A percentile compares a stretch with the other conserved stretches of the same genome.
phyloP scores from a whole-genome alignment of 805 yeast genomes.

The Allodekkera sacchari region DNA sequence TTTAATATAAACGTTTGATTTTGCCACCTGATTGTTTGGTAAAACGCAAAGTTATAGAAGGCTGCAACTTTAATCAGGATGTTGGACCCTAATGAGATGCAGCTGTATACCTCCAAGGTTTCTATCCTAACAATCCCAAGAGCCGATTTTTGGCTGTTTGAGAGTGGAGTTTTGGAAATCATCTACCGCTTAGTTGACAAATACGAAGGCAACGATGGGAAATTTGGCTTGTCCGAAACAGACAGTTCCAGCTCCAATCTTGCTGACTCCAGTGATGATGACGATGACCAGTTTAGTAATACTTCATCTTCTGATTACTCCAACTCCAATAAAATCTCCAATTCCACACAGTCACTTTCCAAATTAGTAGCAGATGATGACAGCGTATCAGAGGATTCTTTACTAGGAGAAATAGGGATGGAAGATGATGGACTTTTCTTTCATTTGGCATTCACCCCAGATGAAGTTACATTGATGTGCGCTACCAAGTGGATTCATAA shows the following conservation, averaged over 20 bases:
- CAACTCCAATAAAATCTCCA: not conserved
- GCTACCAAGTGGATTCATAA: constrained; percentile 29
- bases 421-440: constrained; percentile 39
- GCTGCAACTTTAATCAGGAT: too few species aligned
- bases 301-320: too few species aligned
- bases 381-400: too few species aligned
- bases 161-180: constrained; percentile 41
- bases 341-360: too few species aligned
- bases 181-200: constrained; percentile 29
- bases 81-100: constrained; percentile 27
- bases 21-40: not conserved
- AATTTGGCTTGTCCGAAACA: too few species aligned
- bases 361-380: too few species aligned
- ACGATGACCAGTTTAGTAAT: not conserved
- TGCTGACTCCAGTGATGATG: not conserved
- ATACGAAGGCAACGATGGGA: constrained; percentile 15
- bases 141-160: constrained; percentile 43
- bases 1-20: not conserved
- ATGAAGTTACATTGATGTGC: constrained; percentile 56
- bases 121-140: constrained; percentile 48
- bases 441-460: constrained; percentile 54
- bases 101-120: constrained; percentile 36
- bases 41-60: too few species aligned
- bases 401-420: constrained; percentile 7
- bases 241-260: too few species aligned